phyloP scores from a whole-genome alignment of 164 flowering plant genomes.

The Magnolia officinalis region DNA sequence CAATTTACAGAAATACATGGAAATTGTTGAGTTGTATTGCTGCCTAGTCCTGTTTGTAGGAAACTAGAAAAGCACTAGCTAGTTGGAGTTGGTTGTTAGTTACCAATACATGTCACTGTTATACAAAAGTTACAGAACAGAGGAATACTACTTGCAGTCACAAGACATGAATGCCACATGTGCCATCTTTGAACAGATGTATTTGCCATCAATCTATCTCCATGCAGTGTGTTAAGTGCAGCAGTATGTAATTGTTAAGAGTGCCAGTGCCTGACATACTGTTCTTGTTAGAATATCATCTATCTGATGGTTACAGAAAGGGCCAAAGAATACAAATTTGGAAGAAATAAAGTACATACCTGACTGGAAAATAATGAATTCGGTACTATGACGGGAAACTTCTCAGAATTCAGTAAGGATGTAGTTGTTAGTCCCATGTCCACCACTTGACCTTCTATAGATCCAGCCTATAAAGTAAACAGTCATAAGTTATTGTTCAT shows the following conservation, averaged over 20 bases:
- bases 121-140: no score
- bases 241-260: not conserved
- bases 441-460: constrained; percentile 89
- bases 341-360: constrained; percentile 32
- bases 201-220: not conserved
- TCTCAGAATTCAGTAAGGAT: constrained; percentile 71
- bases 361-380: constrained; percentile 94
- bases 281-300: not conserved
- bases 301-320: no score
- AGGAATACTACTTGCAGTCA: no score
- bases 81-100: no score
- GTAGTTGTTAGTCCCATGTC: constrained; percentile 92
- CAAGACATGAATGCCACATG: no score
- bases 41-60: not conserved
- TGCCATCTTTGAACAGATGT: not conserved
- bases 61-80: not conserved
- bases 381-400: constrained; percentile 82
- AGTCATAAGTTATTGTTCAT: constrained; percentile 1
- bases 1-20: not conserved
- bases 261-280: not conserved
- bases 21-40: no score
- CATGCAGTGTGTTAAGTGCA: not conserved
- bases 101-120: no score
- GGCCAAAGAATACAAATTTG: not conserved
- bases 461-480: constrained; percentile 64